phyloP scores from a whole-genome alignment of 768 basidiomycete genomes.

The Trichaptum fuscoviolaceum region DNA sequence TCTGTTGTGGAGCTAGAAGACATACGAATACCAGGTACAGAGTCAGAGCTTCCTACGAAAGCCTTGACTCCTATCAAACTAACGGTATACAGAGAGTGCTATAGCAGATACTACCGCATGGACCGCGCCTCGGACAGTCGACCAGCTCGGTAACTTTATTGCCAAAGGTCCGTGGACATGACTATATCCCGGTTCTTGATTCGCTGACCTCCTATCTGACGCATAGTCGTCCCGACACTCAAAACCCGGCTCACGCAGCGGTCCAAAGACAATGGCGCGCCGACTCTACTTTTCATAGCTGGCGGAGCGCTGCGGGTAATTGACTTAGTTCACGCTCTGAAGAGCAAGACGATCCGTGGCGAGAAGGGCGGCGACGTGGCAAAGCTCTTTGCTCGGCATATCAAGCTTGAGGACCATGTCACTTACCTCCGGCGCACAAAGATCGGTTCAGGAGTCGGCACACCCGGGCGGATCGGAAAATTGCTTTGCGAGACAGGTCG shows the following conservation, averaged over 20 bases:
- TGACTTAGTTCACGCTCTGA: slow-evolving; percentile 74
- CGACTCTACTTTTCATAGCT: slow-evolving; percentile 79
- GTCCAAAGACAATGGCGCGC: slow-evolving; percentile 76
- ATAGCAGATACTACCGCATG: slow-evolving; percentile 75
- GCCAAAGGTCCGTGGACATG: slow-evolving; percentile 45
- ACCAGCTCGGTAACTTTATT: slow-evolving; percentile 72
- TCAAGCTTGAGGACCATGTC: slow-evolving; percentile 86
- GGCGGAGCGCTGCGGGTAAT: slow-evolving; percentile 91
- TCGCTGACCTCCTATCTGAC: background rate
- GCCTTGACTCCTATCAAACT: slow-evolving; percentile 5
- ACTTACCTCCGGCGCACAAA: slow-evolving; percentile 80
- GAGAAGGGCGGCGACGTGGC: slow-evolving; percentile 89
- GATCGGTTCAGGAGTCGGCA: slow-evolving; percentile 85
- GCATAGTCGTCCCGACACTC: slow-evolving; percentile 58
- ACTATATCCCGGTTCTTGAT: slow-evolving; percentile 3
- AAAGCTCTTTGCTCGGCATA: slow-evolving; percentile 93
- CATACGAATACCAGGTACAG: slow-evolving; percentile 66
- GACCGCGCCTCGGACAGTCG: slow-evolving; percentile 65
- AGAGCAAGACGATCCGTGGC: slow-evolving; percentile 61
- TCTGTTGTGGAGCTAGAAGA: slow-evolving; percentile 79
- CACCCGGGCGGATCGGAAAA: slow-evolving; percentile 87
- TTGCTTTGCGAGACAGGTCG: slow-evolving; percentile 67
- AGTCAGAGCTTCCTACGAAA: background rate
- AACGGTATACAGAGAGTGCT: slow-evolving; percentile 50
- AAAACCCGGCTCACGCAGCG: slow-evolving; percentile 67